These are phyloP conservation scores for Colletotrichum karsti DNA, from an alignment of 2,329 filamentous ascomycete species.

Conservation along the genomic window DNA sequence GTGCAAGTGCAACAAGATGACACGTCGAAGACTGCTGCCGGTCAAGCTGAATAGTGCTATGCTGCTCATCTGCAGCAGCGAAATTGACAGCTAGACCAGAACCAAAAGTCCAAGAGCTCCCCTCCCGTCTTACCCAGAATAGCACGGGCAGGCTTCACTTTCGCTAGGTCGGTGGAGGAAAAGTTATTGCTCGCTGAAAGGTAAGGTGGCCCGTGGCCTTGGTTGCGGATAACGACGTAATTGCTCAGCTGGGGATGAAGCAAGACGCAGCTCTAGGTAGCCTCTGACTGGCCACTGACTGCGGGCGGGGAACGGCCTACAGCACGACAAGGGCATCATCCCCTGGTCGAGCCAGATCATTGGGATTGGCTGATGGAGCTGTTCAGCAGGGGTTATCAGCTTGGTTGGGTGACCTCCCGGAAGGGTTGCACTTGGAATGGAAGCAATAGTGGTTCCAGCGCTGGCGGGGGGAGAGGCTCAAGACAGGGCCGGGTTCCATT, in stretches of 20 bases:
- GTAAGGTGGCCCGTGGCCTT: slow-evolving; percentile 11
- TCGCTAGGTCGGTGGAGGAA: slow-evolving; percentile 5
- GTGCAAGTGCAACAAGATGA: neutral
- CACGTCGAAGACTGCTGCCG: neutral
- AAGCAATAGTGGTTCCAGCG: slow-evolving; percentile 8
- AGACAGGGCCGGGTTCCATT: neutral
- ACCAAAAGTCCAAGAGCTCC: neutral
- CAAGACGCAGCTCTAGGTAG: neutral
- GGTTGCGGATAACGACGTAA: slow-evolving; percentile 30
- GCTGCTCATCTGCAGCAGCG: neutral
- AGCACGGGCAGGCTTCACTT: neutral
- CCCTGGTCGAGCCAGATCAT: slow-evolving; percentile 22
- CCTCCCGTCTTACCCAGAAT: neutral
- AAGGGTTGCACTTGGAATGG: slow-evolving; percentile 27
- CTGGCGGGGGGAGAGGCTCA: slow-evolving; percentile 3
- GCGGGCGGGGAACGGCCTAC: slow-evolving; percentile 15
- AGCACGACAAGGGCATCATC: slow-evolving; percentile 6
- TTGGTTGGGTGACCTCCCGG: slow-evolving; percentile 26
- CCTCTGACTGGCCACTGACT: slow-evolving; percentile 10
- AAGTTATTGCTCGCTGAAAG: slow-evolving; percentile 2
- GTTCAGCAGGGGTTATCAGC: slow-evolving; percentile 10
- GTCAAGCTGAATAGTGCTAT: neutral
- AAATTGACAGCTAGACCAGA: neutral
- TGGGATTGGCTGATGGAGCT: slow-evolving; percentile 27
- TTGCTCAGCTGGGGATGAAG: slow-evolving; percentile 14